These are phyloP conservation scores for Starmerella kuoi DNA, from an alignment of 805 yeast genomes.

Conservation along the genomic window DNA sequence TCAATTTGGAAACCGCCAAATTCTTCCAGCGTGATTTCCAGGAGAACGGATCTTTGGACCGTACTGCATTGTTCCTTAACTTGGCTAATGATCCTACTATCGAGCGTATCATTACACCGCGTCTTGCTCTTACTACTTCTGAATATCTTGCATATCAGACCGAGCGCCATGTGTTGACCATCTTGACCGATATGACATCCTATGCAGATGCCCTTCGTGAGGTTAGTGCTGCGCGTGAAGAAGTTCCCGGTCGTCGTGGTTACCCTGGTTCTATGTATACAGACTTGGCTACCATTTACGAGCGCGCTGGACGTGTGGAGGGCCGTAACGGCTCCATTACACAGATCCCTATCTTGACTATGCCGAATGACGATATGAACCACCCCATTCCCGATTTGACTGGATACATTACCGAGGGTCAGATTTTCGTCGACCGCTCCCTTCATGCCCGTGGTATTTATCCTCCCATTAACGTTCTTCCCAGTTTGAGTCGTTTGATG, in stretches of 20 bases:
- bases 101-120: conserved; percentile 98
- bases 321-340: conserved; percentile 99
- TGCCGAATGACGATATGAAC: conserved; percentile 99
- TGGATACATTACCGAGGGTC: conserved; percentile 98
- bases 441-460: conserved; percentile 91
- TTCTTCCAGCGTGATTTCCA: conserved; percentile 99
- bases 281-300: conserved; percentile 96
- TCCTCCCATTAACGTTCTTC: conserved; percentile 97
- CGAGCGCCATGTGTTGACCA: conserved; percentile 96
- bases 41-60: conserved; percentile 95
- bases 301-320: conserved; percentile 99
- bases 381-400: conserved; percentile 99
- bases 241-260: conserved; percentile 99
- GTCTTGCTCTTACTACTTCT: conserved; percentile 96
- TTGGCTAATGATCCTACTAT: conserved; percentile 99
- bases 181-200: conserved; percentile 98
- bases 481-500: conserved; percentile 95
- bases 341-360: conserved; percentile 95
- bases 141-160: conserved; percentile 98
- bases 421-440: conserved; percentile 94
- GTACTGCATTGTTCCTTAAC: conserved; percentile 91
- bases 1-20: conserved; percentile 93
- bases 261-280: conserved; percentile 99
- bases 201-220: conserved; percentile 99
- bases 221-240: conserved; percentile 99